Percentiles rank a stretch among this genome's conserved stretches.
phyloP scores from a whole-genome alignment of 169 alveolate genomes.

The Plasmodium vivax region DNA sequence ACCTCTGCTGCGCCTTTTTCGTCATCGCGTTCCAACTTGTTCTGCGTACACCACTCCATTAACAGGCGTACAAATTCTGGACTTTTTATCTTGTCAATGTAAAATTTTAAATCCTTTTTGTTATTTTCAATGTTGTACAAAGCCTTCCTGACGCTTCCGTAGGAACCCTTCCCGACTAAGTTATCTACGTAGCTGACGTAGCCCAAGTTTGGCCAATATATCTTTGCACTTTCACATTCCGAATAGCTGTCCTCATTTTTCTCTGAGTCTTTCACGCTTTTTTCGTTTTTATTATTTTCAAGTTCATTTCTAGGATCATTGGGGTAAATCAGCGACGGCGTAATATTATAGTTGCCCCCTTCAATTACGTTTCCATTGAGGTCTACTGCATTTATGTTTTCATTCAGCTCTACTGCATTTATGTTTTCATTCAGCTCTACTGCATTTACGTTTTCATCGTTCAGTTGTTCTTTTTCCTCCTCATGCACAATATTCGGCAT shows the following conservation, averaged over 20 bases:
- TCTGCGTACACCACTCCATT: background rate
- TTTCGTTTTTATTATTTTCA: slow-evolving; percentile 19
- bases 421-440: background rate
- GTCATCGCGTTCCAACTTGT: background rate
- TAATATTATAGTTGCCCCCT: slow-evolving; percentile 17
- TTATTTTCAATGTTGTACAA: slow-evolving; percentile 53
- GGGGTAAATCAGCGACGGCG: slow-evolving; percentile 39
- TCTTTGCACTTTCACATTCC: slow-evolving; percentile 16
- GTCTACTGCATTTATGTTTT: background rate
- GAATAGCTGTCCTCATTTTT: slow-evolving; percentile 20
- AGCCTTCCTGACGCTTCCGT: slow-evolving; percentile 58
- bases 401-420: background rate
- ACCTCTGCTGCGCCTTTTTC: background rate
- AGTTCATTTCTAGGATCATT: slow-evolving; percentile 21
- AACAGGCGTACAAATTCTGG: slow-evolving; percentile 22
- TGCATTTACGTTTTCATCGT: background rate
- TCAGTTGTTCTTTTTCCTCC: background rate
- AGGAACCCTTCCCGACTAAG: slow-evolving; percentile 66
- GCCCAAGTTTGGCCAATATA: slow-evolving; percentile 52
- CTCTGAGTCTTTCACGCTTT: slow-evolving; percentile 10
- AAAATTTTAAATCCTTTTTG: slow-evolving; percentile 43
- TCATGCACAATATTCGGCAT: background rate
- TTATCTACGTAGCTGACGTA: slow-evolving; percentile 46
- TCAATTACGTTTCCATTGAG: slow-evolving; percentile 6
- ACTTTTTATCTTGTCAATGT: slow-evolving; percentile 53